Evolutionary conservation across 2,329 filamentous ascomycete genomes (phyloP), one percentile per base, ranked within the genome.

Genomic region (Alternaria arbusti): DNA sequence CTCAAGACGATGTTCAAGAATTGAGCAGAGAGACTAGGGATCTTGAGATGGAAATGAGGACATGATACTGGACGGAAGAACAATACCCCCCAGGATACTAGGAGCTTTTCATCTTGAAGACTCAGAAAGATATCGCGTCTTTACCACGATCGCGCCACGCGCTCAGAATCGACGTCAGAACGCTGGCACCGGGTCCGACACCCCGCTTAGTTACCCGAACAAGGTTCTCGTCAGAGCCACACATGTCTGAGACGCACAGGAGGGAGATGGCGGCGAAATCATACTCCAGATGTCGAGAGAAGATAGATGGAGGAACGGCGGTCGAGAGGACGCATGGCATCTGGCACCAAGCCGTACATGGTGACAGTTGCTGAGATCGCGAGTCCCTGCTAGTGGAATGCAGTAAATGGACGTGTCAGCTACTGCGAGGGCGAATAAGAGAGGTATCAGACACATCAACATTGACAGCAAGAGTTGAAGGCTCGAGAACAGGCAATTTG

Each of bases 41-140:
- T 13, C 61, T 79, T 36, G 79, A 81, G 52, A 78, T 63, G 45
- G 74, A 70, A n/a, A 78, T 80, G 78, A 74, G 72, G 50, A 75
- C 72, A 23, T 75, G 74, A 76, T 22, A 13, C 22, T n/a, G 26
- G 6, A 44, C 4, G 32, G n/a, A 20, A 32, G 47, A 22, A 6
- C 15, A 28, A 11, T 12, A 8, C 9, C 20, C 23, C 20, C 23
- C 0, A n/a, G 8, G 15, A 36, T 36, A 36, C 32, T 36, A 4
- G 20, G 32, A 11, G 17, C 11, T 52, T 52, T 12, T 20, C 4
- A 12, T 4, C 0, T 25, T 20, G 30, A 52, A 52, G 5, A 23
- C 28, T 30, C 15, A 2, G 13, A 25, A 23, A 12, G 10, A 13
- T 10, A 25, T 25, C 20, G 9, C 20, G 13, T 36, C 9, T 11